Evolutionary conservation across 2,329 filamentous ascomycete species (phyloP).

Genomic region (Pleurostoma richardsiae): DNA sequence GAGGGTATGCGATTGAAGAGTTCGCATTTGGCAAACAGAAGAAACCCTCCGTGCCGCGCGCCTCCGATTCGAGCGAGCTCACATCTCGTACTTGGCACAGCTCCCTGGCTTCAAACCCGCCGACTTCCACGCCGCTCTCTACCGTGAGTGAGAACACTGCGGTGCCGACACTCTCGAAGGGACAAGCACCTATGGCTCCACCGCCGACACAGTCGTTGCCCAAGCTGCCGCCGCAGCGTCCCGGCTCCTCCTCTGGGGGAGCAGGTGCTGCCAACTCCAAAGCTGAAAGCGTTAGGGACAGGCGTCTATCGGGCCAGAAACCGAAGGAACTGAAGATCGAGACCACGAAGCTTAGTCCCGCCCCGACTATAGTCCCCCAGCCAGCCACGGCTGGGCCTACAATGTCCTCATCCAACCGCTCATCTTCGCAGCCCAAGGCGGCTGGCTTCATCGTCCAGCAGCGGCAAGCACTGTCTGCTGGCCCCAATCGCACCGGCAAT

Average conservation of each 20-base stretch:
- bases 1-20: conserved; percentile 75
- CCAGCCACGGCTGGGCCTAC: conserved; percentile 17
- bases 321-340: conserved; percentile 85
- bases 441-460: conserved; percentile 34
- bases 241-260: conserved; percentile 22
- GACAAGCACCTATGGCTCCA: conserved; percentile 28
- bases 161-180: conserved; percentile 19
- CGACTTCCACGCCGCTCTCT: conserved; percentile 63
- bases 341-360: conserved; percentile 43
- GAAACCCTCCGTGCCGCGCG: conserved; percentile 63
- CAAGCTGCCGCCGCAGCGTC: conserved; percentile 32
- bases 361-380: conserved; percentile 12
- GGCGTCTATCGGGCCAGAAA: conserved; percentile 76
- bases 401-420: conserved; percentile 2
- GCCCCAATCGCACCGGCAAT: conserved; percentile 21
- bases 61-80: conserved; percentile 76
- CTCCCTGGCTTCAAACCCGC: conserved; percentile 68
- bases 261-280: conserved; percentile 12
- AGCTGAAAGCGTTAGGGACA: conserved; percentile 58
- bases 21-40: conserved; percentile 69
- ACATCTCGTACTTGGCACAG: conserved; percentile 79
- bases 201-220: conserved; percentile 44
- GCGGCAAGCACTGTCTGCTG: conserved; percentile 33
- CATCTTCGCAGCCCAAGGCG: conserved; percentile 16
- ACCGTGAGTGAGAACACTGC: conserved; percentile 61